A percentile compares a stretch with the other conserved stretches of the same genome.
Conservation (phyloP, 73 alveolate genomes). For the Loxodes magnus region DNA sequence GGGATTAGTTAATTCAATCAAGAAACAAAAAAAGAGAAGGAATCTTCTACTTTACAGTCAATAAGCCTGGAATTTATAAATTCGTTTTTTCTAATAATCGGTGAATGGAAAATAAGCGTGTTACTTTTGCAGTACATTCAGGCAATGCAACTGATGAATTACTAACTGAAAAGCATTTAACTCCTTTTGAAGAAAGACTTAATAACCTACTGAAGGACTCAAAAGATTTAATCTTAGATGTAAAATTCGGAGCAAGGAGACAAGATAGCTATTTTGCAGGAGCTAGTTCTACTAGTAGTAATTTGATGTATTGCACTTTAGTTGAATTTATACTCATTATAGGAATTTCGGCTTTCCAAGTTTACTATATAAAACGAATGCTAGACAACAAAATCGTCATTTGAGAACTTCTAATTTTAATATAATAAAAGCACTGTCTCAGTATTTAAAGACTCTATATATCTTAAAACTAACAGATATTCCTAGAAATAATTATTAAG, state of each 20-base stretch:
- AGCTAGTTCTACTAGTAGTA: constrained; percentile 2
- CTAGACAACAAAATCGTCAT: constrained; percentile 10
- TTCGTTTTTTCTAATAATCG: too few relatives aligned
- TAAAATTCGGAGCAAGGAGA: constrained; percentile 1
- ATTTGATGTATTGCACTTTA: not conserved
- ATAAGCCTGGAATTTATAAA: not conserved
- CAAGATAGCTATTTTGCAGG: constrained; percentile 4
- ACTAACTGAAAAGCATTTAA: not conserved
- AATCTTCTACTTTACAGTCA: not conserved
- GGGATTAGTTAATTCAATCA: not conserved
- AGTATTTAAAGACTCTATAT: too few relatives aligned
- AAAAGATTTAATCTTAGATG: constrained; percentile 4
- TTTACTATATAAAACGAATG: constrained; percentile 1
- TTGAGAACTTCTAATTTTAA: too few relatives aligned
- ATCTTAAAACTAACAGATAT: too few relatives aligned
- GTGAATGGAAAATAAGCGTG: too few relatives aligned
- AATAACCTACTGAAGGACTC: not conserved
- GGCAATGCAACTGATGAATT: constrained; percentile 8
- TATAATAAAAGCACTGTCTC: too few relatives aligned
- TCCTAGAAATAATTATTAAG: too few relatives aligned
- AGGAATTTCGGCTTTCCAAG: constrained; percentile 9
- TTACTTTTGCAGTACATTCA: constrained; percentile 3
- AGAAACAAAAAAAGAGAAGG: constrained; percentile 6
- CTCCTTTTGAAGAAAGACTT: constrained; percentile 1
- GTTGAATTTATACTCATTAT: not conserved